Evolutionary conservation across 805 yeast genomes (phyloP).

Genomic region (Ogataea minuta): DNA sequence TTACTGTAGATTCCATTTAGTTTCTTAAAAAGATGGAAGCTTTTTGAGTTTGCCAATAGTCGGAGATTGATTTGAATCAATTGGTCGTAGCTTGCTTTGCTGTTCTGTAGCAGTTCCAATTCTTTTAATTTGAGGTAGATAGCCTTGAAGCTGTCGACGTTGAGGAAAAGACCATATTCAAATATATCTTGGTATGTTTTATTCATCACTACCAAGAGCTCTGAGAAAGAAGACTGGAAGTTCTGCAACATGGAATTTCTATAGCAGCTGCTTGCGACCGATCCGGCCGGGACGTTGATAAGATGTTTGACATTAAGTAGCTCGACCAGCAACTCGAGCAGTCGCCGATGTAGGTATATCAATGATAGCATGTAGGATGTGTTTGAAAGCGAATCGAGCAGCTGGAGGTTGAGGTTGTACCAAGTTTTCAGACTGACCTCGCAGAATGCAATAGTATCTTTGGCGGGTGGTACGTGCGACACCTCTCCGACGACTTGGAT

Average conservation of each 20-base stretch:
- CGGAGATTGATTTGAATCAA: constrained; percentile 15
- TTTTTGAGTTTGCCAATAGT: constrained; percentile 18
- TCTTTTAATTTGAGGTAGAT: constrained; percentile 7
- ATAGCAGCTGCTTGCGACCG: constrained; percentile 19
- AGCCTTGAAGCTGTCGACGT: constrained; percentile 10
- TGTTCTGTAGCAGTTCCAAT: background rate
- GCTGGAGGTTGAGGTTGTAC: constrained; percentile 18
- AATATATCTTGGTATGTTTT: constrained; percentile 12
- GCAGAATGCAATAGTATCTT: background rate
- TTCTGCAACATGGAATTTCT: constrained; percentile 12
- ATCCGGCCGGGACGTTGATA: constrained; percentile 12
- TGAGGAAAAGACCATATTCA: constrained; percentile 15
- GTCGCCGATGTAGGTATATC: constrained; percentile 11
- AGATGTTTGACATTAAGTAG: constrained; percentile 10
- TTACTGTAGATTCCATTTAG: constrained; percentile 14
- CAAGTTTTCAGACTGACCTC: constrained; percentile 19
- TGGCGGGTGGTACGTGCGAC: too few species aligned
- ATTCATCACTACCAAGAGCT: constrained; percentile 2
- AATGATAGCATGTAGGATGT: constrained; percentile 13
- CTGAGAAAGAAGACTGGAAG: constrained; percentile 4
- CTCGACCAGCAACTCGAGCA: constrained; percentile 14
- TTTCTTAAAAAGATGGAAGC: constrained; percentile 17
- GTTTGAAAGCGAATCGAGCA: constrained; percentile 15
- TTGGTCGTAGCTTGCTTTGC: constrained; percentile 5
- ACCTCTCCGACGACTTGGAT: too few species aligned